A percentile compares a stretch with the other conserved stretches of the same genome.
These are phyloP conservation scores for Myxozyma sirexii DNA, from an alignment of 805 yeast genomes.

Conservation along the genomic window DNA sequence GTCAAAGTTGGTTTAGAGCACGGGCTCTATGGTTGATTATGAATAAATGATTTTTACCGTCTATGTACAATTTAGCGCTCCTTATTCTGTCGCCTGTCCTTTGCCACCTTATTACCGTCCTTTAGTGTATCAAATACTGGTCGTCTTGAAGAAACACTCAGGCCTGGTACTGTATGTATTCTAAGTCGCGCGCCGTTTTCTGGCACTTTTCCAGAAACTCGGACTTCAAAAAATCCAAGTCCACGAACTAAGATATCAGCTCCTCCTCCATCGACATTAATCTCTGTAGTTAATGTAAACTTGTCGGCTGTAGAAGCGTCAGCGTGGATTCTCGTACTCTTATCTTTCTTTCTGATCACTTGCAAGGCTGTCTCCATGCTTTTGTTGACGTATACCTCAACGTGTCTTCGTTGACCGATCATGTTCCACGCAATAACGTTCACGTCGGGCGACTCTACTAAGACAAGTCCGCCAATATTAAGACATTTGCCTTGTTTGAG, in stretches of 20 bases:
- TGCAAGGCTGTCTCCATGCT: constrained; percentile 35
- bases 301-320: constrained; percentile 11
- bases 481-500: constrained; percentile 35
- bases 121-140: constrained; percentile 22
- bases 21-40: constrained; percentile 69
- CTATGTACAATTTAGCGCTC: too few species aligned
- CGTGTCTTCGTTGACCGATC: constrained; percentile 35
- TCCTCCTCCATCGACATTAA: constrained; percentile 31
- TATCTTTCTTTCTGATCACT: constrained; percentile 25
- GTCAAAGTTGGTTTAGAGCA: constrained; percentile 71
- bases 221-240: constrained; percentile 42
- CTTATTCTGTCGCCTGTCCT: too few species aligned
- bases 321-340: constrained; percentile 36
- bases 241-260: constrained; percentile 40
- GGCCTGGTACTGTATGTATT: constrained; percentile 37
- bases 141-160: constrained; percentile 36
- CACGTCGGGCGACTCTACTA: constrained; percentile 36
- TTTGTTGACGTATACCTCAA: constrained; percentile 33
- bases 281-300: constrained; percentile 7
- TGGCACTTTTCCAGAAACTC: constrained; percentile 40
- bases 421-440: constrained; percentile 41
- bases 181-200: constrained; percentile 35
- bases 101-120: not conserved
- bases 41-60: not conserved
- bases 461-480: constrained; percentile 42